phyloP scores from a whole-genome alignment of 2,329 filamentous ascomycete genomes.

The Colletotrichum limetticola region DNA sequence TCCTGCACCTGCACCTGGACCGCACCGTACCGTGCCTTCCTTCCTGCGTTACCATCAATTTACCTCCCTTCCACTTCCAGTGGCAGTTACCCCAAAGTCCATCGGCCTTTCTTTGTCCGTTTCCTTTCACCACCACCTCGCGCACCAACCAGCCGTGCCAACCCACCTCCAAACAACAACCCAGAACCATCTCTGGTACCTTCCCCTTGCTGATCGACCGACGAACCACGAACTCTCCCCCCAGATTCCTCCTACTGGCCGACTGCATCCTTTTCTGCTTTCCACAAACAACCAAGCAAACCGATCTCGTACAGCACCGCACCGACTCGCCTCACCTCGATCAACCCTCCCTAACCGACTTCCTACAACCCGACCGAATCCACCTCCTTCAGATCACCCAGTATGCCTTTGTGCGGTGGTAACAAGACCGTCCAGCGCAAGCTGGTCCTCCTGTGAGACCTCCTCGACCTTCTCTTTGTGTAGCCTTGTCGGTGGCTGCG shows the following conservation, averaged over 20 bases:
- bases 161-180: conserved; percentile 17
- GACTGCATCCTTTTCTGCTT: conserved; percentile 2
- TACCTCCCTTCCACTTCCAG: background rate
- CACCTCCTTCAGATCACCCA: background rate
- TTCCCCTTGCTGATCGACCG: conserved; percentile 5
- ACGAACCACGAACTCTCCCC: conserved; percentile 4
- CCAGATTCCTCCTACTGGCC: background rate
- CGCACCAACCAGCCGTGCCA: background rate
- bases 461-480: conserved; percentile 34
- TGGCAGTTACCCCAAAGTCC: background rate
- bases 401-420: conserved; percentile 66
- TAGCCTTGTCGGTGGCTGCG: background rate
- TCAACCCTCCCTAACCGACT: background rate
- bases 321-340: background rate
- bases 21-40: background rate
- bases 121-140: conserved; percentile 12
- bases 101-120: conserved; percentile 14
- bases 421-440: conserved; percentile 93
- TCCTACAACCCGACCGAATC: background rate
- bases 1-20: background rate
- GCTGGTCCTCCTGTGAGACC: conserved; percentile 87
- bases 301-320: background rate
- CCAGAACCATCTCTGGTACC: background rate
- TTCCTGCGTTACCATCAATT: background rate
- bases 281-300: background rate